Evolutionary conservation across 768 basidiomycete genomes (phyloP), one percentile per base, ranked within the genome.

Genomic region (Saitozyma sp.): DNA sequence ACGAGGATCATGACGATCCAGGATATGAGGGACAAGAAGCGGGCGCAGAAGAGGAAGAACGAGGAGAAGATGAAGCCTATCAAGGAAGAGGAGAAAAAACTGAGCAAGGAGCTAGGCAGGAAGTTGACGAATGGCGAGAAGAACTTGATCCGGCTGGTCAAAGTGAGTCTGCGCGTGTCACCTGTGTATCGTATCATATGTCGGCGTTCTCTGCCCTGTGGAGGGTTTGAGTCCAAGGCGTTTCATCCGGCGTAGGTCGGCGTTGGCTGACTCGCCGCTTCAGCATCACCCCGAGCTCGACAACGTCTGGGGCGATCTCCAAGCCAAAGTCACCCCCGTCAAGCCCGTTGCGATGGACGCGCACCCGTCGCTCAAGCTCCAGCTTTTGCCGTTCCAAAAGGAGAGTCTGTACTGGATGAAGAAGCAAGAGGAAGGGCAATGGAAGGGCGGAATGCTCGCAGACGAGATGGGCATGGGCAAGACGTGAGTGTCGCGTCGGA

Each of bases 381-480:
- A 85, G 0, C 84, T 99, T 4, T 82, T 99, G 42, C 95, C 94
- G 0, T 99, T 98, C 85, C 96, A 99, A 78, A 86, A 85, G 54
- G 96, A 99, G 81, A 92, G 91, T 80, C 82, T 99, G 66, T 88
- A 83, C 72, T 99, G 96, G 96, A 95, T 99, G 92, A 85, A 86
- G 68, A 84, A 91, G 73, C 96, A 98, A 81, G 96, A 99, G 78
- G 82, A 87, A 58, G 85, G 89, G 8, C 80, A 86, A 2, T 98
- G 94, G 91, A 82, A 83, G 53, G 96, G 95, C 43, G 96, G 95
- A 6, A 88, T 97, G 86, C 83, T 97, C 57, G 92, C 93, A 17
- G 79, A 78, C 66, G 78, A 78, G 71, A 78, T 79, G 92, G 92
- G 91, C 87, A 83, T 79, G 84, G 78, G 78, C 10, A 79, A 79